Base-by-base conservation (phyloP, 371 early-diverging fungal species). In the Mortierella sp. region DNA sequence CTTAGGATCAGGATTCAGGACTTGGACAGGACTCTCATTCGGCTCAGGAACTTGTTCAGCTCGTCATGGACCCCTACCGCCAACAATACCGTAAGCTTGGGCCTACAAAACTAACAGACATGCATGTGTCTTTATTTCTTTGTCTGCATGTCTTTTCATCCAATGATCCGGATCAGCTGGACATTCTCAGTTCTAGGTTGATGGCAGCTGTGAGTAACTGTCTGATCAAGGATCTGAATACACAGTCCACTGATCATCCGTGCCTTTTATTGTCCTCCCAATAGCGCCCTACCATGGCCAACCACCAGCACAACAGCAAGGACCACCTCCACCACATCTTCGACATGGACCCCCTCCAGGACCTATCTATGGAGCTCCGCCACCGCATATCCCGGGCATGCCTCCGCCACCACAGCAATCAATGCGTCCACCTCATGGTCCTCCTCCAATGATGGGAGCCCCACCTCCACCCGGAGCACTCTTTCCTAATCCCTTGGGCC, bases 211-310 rank as follows among this genome's bases (percentile, higher is more conserved):
- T n/a, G n/a, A n/a, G n/a, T n/a, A n/a, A n/a, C n/a, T n/a, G n/a
- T n/a, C n/a, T n/a, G n/a, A n/a, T n/a, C n/a, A n/a, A n/a, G n/a
- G n/a, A n/a, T n/a, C n/a, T n/a, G n/a, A n/a, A n/a, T n/a, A n/a
- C n/a, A n/a, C n/a, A n/a, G n/a, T n/a, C n/a, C n/a, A n/a, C n/a
- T n/a, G n/a, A n/a, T n/a, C n/a, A n/a, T n/a, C n/a, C n/a, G n/a
- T n/a, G n/a, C n/a, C n/a, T n/a, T n/a, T n/a, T n/a, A n/a, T n/a
- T n/a, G n/a, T n/a, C n/a, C n/a, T n/a, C n/a, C n/a, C n/a, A 50
- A 5, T 76, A 79, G 79, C 79, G n/a, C 72, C 79, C 18, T 79
- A 79, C 58, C 73, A 66, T 46, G 73, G 73, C 55, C 72, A 64
- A 25, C 77, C 77, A 43, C 72, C 64, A 45, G 64, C 45, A 25